These are phyloP conservation scores for Euryodendron excelsum DNA, from an alignment of 148 eudicot species.

Conservation along the genomic window DNA sequence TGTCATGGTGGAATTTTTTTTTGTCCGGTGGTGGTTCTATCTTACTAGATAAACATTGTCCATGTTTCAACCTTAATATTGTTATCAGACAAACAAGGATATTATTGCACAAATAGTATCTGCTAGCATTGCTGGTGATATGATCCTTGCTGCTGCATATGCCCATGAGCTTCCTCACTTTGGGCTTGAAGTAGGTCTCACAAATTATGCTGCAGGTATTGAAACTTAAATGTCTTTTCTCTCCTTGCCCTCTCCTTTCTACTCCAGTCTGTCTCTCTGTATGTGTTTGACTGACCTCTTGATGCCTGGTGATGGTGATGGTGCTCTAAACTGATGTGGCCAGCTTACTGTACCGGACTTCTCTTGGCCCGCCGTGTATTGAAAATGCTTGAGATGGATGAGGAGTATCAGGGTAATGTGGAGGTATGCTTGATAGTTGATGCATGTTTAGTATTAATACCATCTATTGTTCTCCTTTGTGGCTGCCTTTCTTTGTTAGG, in stretches of 20 bases:
- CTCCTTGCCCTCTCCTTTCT: not conserved
- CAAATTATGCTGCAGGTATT: slow-evolving; percentile 71
- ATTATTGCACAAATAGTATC: slow-evolving; percentile 61
- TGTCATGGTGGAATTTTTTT: not conserved
- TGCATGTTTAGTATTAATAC: not conserved
- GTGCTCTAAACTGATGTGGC: not conserved
- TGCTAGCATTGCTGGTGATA: slow-evolving; percentile 64
- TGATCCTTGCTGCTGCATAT: slow-evolving; percentile 61
- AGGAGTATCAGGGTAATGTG: slow-evolving; percentile 66
- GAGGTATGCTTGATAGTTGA: slow-evolving; percentile 39
- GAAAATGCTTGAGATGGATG: slow-evolving; percentile 66
- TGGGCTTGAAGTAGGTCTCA: slow-evolving; percentile 74
- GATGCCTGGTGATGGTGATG: too few relatives aligned
- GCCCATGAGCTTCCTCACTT: slow-evolving; percentile 64
- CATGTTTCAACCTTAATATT: slow-evolving; percentile 23
- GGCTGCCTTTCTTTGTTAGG: not conserved
- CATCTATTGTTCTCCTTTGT: not conserved
- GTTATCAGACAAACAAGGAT: slow-evolving; percentile 66
- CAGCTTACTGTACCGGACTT: slow-evolving; percentile 78
- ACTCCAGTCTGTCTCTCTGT: not conserved
- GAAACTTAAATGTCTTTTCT: too few relatives aligned
- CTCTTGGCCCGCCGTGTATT: slow-evolving; percentile 68
- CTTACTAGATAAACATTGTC: not conserved
- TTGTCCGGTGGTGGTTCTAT: too few relatives aligned
- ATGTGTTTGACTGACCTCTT: too few relatives aligned